Percentiles rank a stretch among this genome's conserved stretches.
phyloP scores from a whole-genome alignment of 2,329 filamentous ascomycete genomes.

The Trichoderma sp. region DNA sequence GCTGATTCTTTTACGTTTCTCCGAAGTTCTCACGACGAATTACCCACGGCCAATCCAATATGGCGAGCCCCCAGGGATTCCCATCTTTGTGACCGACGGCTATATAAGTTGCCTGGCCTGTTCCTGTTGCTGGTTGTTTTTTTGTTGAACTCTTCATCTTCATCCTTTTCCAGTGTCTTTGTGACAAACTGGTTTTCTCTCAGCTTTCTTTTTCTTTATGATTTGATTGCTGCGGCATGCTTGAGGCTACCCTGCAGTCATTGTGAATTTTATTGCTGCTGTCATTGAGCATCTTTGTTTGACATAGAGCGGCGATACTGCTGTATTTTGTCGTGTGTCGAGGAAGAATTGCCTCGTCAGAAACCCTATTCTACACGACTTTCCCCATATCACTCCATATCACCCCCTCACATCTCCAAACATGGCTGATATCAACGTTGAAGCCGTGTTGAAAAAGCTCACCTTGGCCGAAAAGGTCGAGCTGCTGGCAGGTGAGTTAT shows the following conservation, averaged over 20 bases:
- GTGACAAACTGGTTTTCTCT: not conserved
- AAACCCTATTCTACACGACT: not conserved
- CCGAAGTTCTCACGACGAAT: slow-evolving; percentile 5
- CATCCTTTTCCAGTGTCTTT: not conserved
- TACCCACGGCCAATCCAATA: not conserved
- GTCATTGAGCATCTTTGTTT: not conserved
- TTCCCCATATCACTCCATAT: not conserved
- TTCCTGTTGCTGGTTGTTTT: not conserved
- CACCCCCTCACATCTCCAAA: not conserved
- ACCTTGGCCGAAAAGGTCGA: slow-evolving; percentile 53
- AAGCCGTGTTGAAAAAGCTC: slow-evolving; percentile 54
- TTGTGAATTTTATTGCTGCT: not conserved
- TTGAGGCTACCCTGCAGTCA: not conserved
- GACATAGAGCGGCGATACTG: not conserved
- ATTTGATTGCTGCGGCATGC: not conserved
- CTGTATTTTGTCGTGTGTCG: not conserved
- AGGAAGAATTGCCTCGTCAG: not conserved
- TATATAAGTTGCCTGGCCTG: slow-evolving; percentile 7
- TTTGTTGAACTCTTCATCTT: not conserved
- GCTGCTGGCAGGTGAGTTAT: slow-evolving; percentile 45
- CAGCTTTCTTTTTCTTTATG: not conserved
- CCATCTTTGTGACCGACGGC: not conserved
- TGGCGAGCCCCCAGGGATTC: not conserved
- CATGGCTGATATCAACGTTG: slow-evolving; percentile 55
- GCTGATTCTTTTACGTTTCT: slow-evolving; percentile 5